Conservation (phyloP, 495 filamentous ascomycete genomes). For the Staphylotrichum longicolle region DNA sequence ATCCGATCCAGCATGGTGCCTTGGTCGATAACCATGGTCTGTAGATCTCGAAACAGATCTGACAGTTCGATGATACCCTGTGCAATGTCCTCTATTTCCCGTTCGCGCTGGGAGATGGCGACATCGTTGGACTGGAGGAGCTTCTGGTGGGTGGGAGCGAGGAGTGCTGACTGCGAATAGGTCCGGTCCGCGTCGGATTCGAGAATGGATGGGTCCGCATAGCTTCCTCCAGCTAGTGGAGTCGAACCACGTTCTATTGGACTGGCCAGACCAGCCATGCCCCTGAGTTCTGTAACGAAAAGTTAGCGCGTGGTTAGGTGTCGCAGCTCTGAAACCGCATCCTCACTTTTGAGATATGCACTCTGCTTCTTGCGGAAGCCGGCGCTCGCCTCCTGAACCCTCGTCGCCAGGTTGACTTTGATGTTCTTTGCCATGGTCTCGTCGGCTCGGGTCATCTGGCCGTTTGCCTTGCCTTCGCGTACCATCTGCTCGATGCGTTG, state of each 20-base stretch:
- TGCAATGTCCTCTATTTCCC: conserved; percentile 97
- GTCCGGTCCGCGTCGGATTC: conserved; percentile 89
- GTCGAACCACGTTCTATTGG: conserved; percentile 56
- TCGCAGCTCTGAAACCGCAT: background rate
- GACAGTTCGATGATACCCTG: conserved; percentile 96
- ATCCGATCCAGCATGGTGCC: conserved; percentile 97
- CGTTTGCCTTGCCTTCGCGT: conserved; percentile 63
- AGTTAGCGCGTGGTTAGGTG: background rate
- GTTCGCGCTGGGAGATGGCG: conserved; percentile 85
- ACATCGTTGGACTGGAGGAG: conserved; percentile 74
- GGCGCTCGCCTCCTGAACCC: conserved; percentile 91
- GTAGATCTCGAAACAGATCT: conserved; percentile 93
- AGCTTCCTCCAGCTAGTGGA: conserved; percentile 45
- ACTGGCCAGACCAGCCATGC: conserved; percentile 55
- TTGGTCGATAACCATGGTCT: conserved; percentile 97
- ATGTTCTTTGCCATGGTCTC: conserved; percentile 96
- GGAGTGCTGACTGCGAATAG: conserved; percentile 85
- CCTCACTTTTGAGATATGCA: conserved; percentile 86
- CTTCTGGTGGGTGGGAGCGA: conserved; percentile 62
- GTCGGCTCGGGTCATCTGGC: conserved; percentile 72
- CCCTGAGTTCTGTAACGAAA: conserved; percentile 68
- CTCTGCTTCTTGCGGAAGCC: conserved; percentile 95
- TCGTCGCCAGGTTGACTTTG: conserved; percentile 79
- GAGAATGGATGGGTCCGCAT: conserved; percentile 71
- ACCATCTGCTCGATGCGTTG: conserved; percentile 84